A percentile compares a stretch with the other conserved stretches of the same genome.
Conservation (phyloP, 73 alveolate species). For the Paramecium sonneborni region DNA sequence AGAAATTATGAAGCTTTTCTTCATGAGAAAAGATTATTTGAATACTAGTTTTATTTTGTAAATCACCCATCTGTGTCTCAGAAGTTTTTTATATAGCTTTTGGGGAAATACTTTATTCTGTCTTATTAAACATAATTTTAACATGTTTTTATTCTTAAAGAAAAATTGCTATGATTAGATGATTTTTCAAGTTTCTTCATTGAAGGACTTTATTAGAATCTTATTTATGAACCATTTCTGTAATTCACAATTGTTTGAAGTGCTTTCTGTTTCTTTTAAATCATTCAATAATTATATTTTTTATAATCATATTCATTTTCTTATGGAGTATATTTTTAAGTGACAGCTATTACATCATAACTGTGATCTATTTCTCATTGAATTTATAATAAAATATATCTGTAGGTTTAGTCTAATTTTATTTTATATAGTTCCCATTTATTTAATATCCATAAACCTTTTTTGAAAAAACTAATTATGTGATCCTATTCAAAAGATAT, state of each 20-base stretch:
- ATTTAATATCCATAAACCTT: slow-evolving; percentile 21
- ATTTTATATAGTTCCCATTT: background rate
- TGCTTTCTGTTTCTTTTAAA: background rate
- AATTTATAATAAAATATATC: background rate
- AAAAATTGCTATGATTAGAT: background rate
- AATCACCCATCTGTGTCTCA: background rate
- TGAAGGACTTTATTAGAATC: background rate
- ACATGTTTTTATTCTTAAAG: slow-evolving; percentile 39
- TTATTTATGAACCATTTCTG: background rate
- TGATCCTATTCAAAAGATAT: background rate
- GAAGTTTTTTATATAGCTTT: background rate
- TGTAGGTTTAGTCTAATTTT: background rate
- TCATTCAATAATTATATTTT: background rate
- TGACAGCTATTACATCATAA: slow-evolving; percentile 3
- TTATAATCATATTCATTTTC: slow-evolving; percentile 27
- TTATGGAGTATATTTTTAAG: slow-evolving; percentile 12
- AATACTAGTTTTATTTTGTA: background rate
- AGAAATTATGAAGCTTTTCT: background rate
- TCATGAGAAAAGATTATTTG: background rate
- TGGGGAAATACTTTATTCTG: slow-evolving; percentile 18
- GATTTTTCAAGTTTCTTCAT: background rate
- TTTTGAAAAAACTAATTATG: background rate
- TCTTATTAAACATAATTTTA: background rate
- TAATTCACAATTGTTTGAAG: background rate
- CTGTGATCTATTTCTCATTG: slow-evolving; percentile 35